Evolutionary conservation across 805 yeast genomes (phyloP).

Genomic region (Metschnikowia lachancei): DNA sequence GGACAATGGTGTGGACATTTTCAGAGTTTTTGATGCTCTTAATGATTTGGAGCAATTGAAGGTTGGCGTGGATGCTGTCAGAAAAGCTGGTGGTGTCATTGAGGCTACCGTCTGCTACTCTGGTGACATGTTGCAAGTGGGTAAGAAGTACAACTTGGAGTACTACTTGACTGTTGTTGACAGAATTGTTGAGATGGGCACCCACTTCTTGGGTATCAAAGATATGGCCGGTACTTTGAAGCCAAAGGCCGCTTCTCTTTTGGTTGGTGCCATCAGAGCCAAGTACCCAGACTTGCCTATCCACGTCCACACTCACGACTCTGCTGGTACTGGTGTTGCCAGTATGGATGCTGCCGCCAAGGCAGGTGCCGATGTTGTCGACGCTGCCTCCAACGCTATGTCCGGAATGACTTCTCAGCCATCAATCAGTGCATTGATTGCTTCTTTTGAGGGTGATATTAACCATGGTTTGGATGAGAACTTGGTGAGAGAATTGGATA

Average conservation of each 20-base stretch:
- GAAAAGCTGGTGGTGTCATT: conserved; percentile 97
- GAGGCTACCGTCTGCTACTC: conserved; percentile 98
- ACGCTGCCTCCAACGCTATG: conserved; percentile 95
- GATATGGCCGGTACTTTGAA: conserved; percentile 99
- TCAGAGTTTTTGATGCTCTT: conserved; percentile 96
- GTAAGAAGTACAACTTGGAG: conserved; percentile 91
- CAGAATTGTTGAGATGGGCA: conserved; percentile 86
- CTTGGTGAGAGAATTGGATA: conserved; percentile 77
- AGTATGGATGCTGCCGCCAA: conserved; percentile 91
- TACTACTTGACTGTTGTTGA: conserved; percentile 84
- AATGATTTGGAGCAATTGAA: conserved; percentile 94
- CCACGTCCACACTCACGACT: conserved; percentile 98
- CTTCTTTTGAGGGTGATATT: conserved; percentile 85
- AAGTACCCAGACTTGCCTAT: conserved; percentile 92
- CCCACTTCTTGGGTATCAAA: conserved; percentile 94
- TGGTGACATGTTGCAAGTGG: conserved; percentile 96
- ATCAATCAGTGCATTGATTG: conserved; percentile 86
- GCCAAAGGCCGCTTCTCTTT: conserved; percentile 85
- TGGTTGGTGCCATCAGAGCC: conserved; percentile 77
- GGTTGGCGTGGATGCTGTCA: conserved; percentile 97
- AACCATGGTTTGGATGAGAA: conserved; percentile 67
- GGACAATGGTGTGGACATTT: conserved; percentile 93
- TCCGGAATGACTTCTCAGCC: conserved; percentile 99
- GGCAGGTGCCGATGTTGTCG: conserved; percentile 98
- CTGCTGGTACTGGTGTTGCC: conserved; percentile 99